Evolutionary conservation across 192 early-diverging fungal genomes (phyloP), one percentile per base, ranked within the genome.

Genomic region (Linnemannia hyalina): DNA sequence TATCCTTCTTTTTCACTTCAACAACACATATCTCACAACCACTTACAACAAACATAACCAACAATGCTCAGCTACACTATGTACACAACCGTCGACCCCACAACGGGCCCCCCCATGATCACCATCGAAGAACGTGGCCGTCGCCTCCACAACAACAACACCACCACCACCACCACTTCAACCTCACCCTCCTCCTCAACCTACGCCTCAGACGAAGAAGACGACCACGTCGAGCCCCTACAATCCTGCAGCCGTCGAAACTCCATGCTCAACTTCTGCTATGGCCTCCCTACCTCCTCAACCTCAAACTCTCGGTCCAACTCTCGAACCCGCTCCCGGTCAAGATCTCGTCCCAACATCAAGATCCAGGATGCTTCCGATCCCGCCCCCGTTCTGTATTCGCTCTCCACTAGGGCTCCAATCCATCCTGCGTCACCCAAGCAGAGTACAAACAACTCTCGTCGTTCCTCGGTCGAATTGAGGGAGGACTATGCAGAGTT

Each of bases 261-360:
- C 52, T 82, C 80, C 47, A 76, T 82, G 70, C 22, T 74, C 26
- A 69, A 47, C 55, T 49, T 82, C 54, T 74, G 76, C 69, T 40
- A 76, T 9, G 68, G 80, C 15, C 75, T 82, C 49, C 13, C 60
- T 10, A 23, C 55, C 23, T 60, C 55, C 29, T 15, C n/a, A 23
- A n/a, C n/a, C 8, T 60, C 55, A 11, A 40, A 72, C 40, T 73
- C 41, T 15, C 26, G 41, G n/a, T 29, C 69, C 23, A 44, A 65
- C 36, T 81, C 80, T 22, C 80, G 80, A 18, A 76, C 80, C 13
- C 80, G 80, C 35, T 82, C 75, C 55, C 68, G 69, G n/a, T 82
- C 75, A 55, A 49, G 69, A 35, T 76, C 80, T 47, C 77, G 74
- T 47, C 42, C 23, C 72, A 73, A 47, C 72, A 73, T 42, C 32